Percentiles rank a stretch among this genome's conserved stretches.
Evolutionary conservation across 306 rosid genomes (phyloP).

Genomic region (Pyrus bretschneideri): DNA sequence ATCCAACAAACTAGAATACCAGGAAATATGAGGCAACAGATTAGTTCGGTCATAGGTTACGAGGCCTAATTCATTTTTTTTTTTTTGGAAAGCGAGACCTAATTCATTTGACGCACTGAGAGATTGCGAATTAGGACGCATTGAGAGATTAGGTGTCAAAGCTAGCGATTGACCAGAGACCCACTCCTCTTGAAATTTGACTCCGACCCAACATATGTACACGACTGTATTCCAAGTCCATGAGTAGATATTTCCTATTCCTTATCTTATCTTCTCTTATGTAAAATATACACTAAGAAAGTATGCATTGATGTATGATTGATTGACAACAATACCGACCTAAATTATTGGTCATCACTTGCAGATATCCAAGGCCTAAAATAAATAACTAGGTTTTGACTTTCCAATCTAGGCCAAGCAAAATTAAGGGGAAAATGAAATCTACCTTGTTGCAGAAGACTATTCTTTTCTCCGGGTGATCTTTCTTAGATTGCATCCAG

Average conservation of each 20-base stretch:
- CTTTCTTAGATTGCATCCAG: constrained; percentile 82
- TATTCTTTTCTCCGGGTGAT: constrained; percentile 63
- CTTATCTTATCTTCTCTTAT: too few species aligned
- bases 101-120: background rate
- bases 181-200: background rate
- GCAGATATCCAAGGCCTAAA: constrained; percentile 1
- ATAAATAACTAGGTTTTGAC: background rate
- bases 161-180: constrained; percentile 10
- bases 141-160: constrained; percentile 18
- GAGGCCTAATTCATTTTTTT: too few species aligned
- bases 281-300: too few species aligned
- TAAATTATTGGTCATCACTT: background rate
- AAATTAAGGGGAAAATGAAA: background rate
- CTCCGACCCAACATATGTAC: background rate
- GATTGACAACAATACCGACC: background rate
- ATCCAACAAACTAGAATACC: background rate
- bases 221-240: too few species aligned
- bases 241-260: too few species aligned
- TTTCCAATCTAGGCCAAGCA: background rate
- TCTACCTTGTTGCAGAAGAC: constrained; percentile 76
- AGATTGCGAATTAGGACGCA: background rate
- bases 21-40: background rate
- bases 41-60: background rate
- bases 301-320: too few species aligned
- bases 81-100: background rate